Base-by-base conservation (phyloP, 768 basidiomycete species). In the Amyloporia xantha region DNA sequence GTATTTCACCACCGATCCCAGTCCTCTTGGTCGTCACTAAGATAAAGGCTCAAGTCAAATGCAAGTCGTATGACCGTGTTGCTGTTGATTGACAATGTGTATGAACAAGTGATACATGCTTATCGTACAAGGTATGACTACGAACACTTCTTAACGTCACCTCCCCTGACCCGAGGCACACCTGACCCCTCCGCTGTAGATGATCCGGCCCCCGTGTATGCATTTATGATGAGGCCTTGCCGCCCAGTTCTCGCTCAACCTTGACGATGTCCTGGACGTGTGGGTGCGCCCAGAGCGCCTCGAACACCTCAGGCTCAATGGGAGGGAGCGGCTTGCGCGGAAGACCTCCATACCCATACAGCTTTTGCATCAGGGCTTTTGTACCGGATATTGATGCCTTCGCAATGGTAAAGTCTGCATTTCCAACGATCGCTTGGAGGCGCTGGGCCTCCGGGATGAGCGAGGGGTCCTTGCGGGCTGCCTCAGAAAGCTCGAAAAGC, bases 261-360 rank as follows among this genome's bases (percentile, higher is more conserved):
- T 70, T 69, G 52, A 89, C 69, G 26, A 93, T 67, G n/a, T 76
- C 81, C 55, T 76, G 77, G 17, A 82, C 82, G 59, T 89, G 80
- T 7, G 78, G 71, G 56, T 92, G 86, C 36, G 76, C 75, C 82
- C 86, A 87, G 46, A 93, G 63, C 3, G 76, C 75, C 40, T 75
- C 69, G 12, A 78, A 85, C 27, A 68, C 78, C 39, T 63, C 73
- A 41, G 71, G 57, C 5, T 75, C 73, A 13, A 86, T 81, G 9
- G 85, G 82, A 41, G 79, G 75, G 41, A 95, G 75, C 11, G 93
- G 93, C 59, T 75, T 78, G 47, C 92, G 75, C n/a, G 90, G 83
- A 21, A 67, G 59, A 0, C 90, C 91, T 12, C 91, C 89, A 62
- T 92, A 93, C 7, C 90, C 91, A 54, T 84, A 75, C 17, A 86